Percentiles rank a stretch among this genome's conserved stretches.
Evolutionary conservation across 2,329 filamentous ascomycete species (phyloP).

Genomic region (Monilinia fructigena): DNA sequence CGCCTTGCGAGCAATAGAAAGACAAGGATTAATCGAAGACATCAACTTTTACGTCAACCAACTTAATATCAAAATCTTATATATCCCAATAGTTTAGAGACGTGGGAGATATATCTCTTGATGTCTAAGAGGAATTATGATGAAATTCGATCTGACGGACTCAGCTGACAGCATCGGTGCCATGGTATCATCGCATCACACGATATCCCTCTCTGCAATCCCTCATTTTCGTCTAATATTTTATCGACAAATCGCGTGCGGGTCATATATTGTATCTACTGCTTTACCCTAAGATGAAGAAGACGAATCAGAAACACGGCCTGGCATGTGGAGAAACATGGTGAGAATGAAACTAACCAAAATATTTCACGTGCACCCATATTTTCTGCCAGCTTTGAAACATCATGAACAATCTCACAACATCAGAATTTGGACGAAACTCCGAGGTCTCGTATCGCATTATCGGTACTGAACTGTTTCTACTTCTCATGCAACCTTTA

Average conservation of each 20-base stretch:
- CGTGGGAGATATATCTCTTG: background rate
- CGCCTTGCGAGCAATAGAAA: background rate
- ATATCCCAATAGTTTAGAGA: background rate
- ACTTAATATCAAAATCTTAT: background rate
- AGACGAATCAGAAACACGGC: background rate
- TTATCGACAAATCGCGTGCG: background rate
- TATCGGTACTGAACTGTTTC: background rate
- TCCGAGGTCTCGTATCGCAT: background rate
- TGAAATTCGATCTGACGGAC: background rate
- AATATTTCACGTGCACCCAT: background rate
- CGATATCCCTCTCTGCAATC: background rate
- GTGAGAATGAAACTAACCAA: background rate
- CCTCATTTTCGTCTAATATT: background rate
- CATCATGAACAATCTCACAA: background rate
- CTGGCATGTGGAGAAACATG: constrained; percentile 2
- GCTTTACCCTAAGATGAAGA: background rate
- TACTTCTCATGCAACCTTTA: background rate
- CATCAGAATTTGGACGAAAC: constrained; percentile 3
- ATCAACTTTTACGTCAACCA: background rate
- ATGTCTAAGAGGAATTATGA: background rate
- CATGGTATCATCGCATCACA: background rate
- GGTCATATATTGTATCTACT: background rate
- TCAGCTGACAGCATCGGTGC: background rate
- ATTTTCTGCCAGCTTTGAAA: background rate
- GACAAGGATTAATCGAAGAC: background rate